Conservation (phyloP, 2,329 filamentous ascomycete genomes). For the Fusarium verticillioides region DNA sequence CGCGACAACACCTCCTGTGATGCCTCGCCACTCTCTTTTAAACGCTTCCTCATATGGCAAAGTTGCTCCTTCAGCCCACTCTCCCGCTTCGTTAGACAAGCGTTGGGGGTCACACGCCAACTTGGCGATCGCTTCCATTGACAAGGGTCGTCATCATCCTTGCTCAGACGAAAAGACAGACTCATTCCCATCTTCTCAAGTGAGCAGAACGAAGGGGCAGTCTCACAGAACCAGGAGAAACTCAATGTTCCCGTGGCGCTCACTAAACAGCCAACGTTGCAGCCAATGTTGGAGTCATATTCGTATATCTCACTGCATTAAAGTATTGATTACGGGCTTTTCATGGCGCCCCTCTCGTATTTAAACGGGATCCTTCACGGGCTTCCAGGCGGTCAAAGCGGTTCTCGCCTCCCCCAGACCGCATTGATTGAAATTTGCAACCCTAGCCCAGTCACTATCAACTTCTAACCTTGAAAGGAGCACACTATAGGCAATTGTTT, state of each 20-base stretch:
- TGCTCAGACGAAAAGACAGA: not conserved
- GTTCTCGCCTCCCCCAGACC: conserved; percentile 35
- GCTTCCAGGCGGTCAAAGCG: conserved; percentile 43
- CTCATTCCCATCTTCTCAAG: not conserved
- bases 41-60: conserved; percentile 38
- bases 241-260: not conserved
- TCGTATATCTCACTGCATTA: conserved; percentile 19
- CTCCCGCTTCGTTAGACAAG: conserved; percentile 35
- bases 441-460: conserved; percentile 27
- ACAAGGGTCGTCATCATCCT: conserved; percentile 35
- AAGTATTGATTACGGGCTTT: conserved; percentile 40
- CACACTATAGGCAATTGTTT: conserved; percentile 31
- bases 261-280: conserved; percentile 12
- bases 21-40: conserved; percentile 29
- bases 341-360: conserved; percentile 31
- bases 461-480: conserved; percentile 31
- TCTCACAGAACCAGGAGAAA: conserved; percentile 25
- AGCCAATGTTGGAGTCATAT: conserved; percentile 15
- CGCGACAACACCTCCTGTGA: conserved; percentile 9
- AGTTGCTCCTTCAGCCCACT: conserved; percentile 29
- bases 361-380: conserved; percentile 40
- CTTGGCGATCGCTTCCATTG: conserved; percentile 28
- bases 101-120: conserved; percentile 39
- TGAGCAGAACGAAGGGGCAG: not conserved
- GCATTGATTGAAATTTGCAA: conserved; percentile 39